Evolutionary conservation across 1,139 yeast species (phyloP), one percentile per base, ranked within the genome.

Genomic region (Candida smagusa): DNA sequence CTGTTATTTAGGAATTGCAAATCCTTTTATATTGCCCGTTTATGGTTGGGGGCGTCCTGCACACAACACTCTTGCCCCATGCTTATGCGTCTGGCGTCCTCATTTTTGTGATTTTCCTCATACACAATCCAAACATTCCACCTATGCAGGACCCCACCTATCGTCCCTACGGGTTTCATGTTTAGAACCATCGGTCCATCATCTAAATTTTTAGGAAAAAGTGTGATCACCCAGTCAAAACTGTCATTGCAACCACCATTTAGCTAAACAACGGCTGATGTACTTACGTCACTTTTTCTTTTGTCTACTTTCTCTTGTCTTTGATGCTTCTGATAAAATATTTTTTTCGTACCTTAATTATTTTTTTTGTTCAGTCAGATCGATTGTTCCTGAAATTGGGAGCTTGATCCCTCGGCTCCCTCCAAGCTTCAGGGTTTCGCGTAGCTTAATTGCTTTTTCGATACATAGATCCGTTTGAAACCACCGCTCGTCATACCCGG

Each of bases 1-100:
- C 11, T 22, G 9, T 11, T 22, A 13, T 12, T 12, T 11, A 27
- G 35, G 35, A 32, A 25, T 32, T 32, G 24, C 24, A 19, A 24
- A 11, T 25, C 35, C 35, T 32, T 32, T 31, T 31, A 31, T 31
- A 31, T 22, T 31, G 22, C 12, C 27, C 27, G 11, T 24, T 24
- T 9, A 24, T 24, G 26, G 26, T 23, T 23, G 26, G 11, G 11
- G 26, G 9, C 6, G 26, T n/a, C 11, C 11, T 23, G 11, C 26
- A 23, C 26, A 23, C 11, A 23, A 4, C 3, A 23, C 3, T 6
- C 11, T 23, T 23, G 26, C 26, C 26, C 26, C 26, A 23, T 23
- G 11, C 26, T 9, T 23, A 23, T 23, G 26, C 26, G 11, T 9
- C 26, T 23, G 7, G 11, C 26, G 11, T 23, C 26, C 26, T 23